phyloP scores from a whole-genome alignment of 495 filamentous ascomycete genomes.

The Aspergillus ostianus region DNA sequence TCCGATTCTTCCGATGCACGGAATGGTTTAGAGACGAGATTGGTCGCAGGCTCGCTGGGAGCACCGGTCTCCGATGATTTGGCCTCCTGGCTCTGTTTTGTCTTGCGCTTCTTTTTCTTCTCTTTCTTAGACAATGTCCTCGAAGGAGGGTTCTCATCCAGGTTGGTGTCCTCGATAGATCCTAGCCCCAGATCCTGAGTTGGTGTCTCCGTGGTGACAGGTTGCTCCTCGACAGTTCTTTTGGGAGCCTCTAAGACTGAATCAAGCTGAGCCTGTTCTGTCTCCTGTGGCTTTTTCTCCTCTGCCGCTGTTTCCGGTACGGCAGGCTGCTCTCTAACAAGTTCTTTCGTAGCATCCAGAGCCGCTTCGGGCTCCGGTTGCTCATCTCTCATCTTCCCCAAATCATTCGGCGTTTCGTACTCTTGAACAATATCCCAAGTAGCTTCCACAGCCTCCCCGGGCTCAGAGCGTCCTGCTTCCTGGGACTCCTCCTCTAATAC shows the following conservation, averaged over 20 bases:
- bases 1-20: neutral
- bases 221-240: conserved; percentile 26
- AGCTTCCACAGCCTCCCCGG: neutral
- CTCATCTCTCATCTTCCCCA: neutral
- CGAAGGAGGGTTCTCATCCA: conserved; percentile 7
- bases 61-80: conserved; percentile 14
- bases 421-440: neutral
- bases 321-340: neutral
- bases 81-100: conserved; percentile 11
- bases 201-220: neutral
- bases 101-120: conserved; percentile 29
- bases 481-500: neutral
- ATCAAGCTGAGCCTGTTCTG: neutral
- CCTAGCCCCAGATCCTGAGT: neutral
- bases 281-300: neutral
- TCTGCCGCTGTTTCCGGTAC: conserved; percentile 3
- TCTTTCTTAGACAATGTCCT: conserved; percentile 19
- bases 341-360: neutral
- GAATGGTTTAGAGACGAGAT: neutral
- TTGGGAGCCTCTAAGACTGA: conserved; percentile 19
- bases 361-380: neutral
- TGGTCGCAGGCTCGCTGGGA: neutral
- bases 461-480: neutral
- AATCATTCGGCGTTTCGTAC: neutral
- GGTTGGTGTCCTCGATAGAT: neutral